Conservation (phyloP, 495 filamentous ascomycete genomes). For the Hyaloscypha variabilis region DNA sequence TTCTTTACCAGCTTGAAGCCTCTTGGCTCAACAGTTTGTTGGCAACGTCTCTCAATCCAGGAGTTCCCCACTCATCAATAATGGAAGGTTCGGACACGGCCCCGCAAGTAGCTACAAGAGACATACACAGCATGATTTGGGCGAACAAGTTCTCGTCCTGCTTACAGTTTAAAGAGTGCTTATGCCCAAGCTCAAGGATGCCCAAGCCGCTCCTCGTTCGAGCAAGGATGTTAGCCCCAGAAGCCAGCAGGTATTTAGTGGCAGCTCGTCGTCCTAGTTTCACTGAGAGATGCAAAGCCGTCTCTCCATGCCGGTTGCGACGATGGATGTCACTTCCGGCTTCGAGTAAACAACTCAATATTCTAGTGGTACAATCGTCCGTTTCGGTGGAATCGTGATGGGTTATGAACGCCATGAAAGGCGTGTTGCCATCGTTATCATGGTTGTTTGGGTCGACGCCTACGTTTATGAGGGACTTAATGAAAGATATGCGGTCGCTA, state of each 20-base stretch:
- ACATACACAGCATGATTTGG: slow-evolving; percentile 23
- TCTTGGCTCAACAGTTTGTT: not conserved
- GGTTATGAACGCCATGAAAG: slow-evolving; percentile 48
- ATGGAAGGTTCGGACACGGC: slow-evolving; percentile 17
- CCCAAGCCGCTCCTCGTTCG: slow-evolving; percentile 10
- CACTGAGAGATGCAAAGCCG: slow-evolving; percentile 46
- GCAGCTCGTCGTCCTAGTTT: slow-evolving; percentile 46
- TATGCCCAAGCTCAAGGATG: slow-evolving; percentile 12
- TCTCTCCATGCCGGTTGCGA: slow-evolving; percentile 49
- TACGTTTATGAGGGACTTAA: slow-evolving; percentile 38
- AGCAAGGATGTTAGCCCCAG: slow-evolving; percentile 45
- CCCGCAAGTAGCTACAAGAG: slow-evolving; percentile 7
- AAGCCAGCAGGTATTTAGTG: slow-evolving; percentile 42
- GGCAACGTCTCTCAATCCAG: not conserved
- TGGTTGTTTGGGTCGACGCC: slow-evolving; percentile 47
- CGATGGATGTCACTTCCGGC: slow-evolving; percentile 39
- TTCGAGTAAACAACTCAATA: slow-evolving; percentile 30
- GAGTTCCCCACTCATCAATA: slow-evolving; percentile 15
- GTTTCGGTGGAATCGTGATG: slow-evolving; percentile 43
- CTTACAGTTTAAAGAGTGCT: slow-evolving; percentile 8
- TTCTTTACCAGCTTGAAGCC: not conserved
- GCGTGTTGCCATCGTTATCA: slow-evolving; percentile 43
- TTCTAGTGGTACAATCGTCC: slow-evolving; percentile 34
- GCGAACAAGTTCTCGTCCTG: slow-evolving; percentile 15
- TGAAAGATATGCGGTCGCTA: slow-evolving; percentile 6